Percentiles rank a stretch among this genome's conserved stretches.
Evolutionary conservation across 148 eudicot species (phyloP).

Genomic region (Persicaria maculosa): DNA sequence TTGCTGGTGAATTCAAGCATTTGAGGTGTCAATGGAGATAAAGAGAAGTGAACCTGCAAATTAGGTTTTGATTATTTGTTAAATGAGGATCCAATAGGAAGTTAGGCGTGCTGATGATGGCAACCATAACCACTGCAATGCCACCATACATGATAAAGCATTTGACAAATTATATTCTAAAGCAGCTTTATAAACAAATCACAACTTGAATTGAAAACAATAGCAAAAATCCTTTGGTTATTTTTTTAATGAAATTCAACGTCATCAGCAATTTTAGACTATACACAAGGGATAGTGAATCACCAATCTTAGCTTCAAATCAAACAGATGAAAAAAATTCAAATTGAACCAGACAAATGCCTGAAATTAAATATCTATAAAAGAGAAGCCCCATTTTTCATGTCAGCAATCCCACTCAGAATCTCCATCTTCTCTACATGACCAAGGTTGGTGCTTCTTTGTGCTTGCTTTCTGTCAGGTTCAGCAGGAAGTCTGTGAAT

Average conservation of each 20-base stretch:
- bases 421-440: too few relatives aligned
- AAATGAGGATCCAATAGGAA: conserved; percentile 31
- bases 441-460: too few relatives aligned
- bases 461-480: too few relatives aligned
- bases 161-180: neutral
- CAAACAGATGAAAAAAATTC: too few relatives aligned
- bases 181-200: neutral
- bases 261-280: conserved; percentile 21
- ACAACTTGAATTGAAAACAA: conserved; percentile 8
- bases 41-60: conserved; percentile 15
- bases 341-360: too few relatives aligned
- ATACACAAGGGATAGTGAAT: too few relatives aligned
- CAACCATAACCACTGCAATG: conserved; percentile 26
- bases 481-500: too few relatives aligned
- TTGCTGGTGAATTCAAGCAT: conserved; percentile 23
- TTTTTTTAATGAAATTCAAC: conserved; percentile 14
- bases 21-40: conserved; percentile 18
- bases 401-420: too few relatives aligned
- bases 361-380: too few relatives aligned
- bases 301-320: too few relatives aligned
- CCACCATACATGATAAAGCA: neutral
- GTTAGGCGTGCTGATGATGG: conserved; percentile 20
- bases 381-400: too few relatives aligned
- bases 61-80: conserved; percentile 26
- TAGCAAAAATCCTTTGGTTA: neutral